Conservation (phyloP, 805 yeast species). For the Teunomyces gatunensis region DNA sequence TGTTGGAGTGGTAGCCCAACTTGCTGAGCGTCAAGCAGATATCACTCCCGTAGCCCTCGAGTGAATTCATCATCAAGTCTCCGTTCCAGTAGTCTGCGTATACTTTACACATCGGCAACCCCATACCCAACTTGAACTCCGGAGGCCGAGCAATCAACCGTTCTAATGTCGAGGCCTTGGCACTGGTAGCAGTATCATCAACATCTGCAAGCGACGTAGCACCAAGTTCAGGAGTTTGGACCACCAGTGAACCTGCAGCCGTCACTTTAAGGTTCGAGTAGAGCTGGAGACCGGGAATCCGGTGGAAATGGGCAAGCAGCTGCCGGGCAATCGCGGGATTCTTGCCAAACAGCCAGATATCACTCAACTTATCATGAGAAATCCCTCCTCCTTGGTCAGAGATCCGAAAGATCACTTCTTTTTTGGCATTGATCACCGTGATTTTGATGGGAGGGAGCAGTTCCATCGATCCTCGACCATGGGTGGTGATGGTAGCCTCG, state of each 20-base stretch:
- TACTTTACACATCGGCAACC: slow-evolving; percentile 88
- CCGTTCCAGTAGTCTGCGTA: slow-evolving; percentile 98
- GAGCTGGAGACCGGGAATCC: slow-evolving; percentile 59
- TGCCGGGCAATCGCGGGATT: slow-evolving; percentile 55
- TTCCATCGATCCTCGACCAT: slow-evolving; percentile 27
- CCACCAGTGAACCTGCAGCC: slow-evolving; percentile 37
- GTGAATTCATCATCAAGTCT: slow-evolving; percentile 71
- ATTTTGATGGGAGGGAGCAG: slow-evolving; percentile 80
- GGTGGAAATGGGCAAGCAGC: slow-evolving; percentile 65
- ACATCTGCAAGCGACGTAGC: slow-evolving; percentile 43
- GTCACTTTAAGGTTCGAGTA: slow-evolving; percentile 43
- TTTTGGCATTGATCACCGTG: slow-evolving; percentile 64
- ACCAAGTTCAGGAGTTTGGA: slow-evolving; percentile 19
- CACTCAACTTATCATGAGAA: slow-evolving; percentile 51
- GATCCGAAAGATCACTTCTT: slow-evolving; percentile 69
- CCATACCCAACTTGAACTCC: slow-evolving; percentile 75
- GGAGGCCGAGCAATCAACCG: slow-evolving; percentile 71
- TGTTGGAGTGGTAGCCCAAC: slow-evolving; percentile 65
- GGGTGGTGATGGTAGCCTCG: slow-evolving; percentile 68
- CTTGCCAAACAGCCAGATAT: slow-evolving; percentile 87
- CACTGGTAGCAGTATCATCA: slow-evolving; percentile 17
- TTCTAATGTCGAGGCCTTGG: slow-evolving; percentile 54
- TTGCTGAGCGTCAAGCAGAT: slow-evolving; percentile 77
- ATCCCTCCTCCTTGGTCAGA: slow-evolving; percentile 93
- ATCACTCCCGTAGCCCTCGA: slow-evolving; percentile 92